phyloP scores from a whole-genome alignment of 176 grass and related monocot genomes.

The Zoysia japonica region DNA sequence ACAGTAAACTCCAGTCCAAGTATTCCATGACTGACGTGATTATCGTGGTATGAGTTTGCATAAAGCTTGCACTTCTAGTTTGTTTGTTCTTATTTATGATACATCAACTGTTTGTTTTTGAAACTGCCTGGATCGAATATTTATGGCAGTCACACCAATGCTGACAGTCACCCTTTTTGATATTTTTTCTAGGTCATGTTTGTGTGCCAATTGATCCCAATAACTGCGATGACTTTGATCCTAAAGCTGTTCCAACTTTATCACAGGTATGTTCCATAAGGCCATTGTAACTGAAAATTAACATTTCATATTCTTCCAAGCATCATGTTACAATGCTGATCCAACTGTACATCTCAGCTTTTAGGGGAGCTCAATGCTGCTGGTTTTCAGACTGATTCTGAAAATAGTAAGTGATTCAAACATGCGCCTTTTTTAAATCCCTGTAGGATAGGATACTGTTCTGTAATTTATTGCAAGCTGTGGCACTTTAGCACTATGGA shows the following conservation, averaged over 20 bases:
- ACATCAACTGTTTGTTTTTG: neutral
- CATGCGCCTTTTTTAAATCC: neutral
- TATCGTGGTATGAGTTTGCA: neutral
- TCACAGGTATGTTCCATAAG: constrained; percentile 56
- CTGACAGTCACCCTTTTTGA: neutral
- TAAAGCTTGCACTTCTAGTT: neutral
- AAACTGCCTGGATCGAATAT: neutral
- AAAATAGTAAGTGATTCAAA: constrained; percentile 53
- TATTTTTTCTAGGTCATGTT: constrained; percentile 61
- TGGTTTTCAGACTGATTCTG: constrained; percentile 50
- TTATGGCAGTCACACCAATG: neutral
- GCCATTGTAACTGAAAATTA: neutral
- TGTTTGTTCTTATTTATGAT: neutral
- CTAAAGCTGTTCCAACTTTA: constrained; percentile 68
- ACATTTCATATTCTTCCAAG: neutral
- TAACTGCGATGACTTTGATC: constrained; percentile 85
- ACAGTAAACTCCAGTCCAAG: neutral
- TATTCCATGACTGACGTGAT: neutral
- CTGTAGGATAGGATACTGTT: neutral
- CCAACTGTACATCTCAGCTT: constrained; percentile 50
- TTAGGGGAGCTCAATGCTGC: constrained; percentile 76
- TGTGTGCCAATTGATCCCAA: constrained; percentile 90
- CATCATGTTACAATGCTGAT: constrained; percentile 20
- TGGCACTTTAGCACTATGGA: neutral
- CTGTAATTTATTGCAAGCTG: constrained; percentile 1